Conservation (phyloP, 345 rosid genomes). For the Ceriops zippeliana region DNA sequence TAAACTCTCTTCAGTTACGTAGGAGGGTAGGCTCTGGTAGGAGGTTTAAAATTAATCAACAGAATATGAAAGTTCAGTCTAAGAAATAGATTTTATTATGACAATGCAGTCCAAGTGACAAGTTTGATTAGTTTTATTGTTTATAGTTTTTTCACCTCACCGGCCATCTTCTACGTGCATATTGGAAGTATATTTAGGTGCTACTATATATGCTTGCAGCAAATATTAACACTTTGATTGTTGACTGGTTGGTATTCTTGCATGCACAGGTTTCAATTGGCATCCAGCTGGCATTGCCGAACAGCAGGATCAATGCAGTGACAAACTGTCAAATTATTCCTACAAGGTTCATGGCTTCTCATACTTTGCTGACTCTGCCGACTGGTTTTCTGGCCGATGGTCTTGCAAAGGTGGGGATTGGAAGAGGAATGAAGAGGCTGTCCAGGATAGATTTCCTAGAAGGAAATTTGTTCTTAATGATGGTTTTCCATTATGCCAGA, state of each 20-base stretch:
- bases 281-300: constrained; percentile 33
- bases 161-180: background rate
- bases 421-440: constrained; percentile 80
- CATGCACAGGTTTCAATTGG: constrained; percentile 47
- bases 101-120: no score
- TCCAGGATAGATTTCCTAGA: constrained; percentile 55
- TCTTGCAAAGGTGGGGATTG: constrained; percentile 99
- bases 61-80: no score
- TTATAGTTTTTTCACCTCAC: no score
- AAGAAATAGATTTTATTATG: no score
- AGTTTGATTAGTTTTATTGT: no score
- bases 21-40: no score
- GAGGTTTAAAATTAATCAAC: no score
- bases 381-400: constrained; percentile 78
- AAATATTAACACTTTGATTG: background rate
- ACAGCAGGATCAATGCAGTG: constrained; percentile 30
- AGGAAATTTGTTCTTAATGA: constrained; percentile 83
- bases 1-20: no score
- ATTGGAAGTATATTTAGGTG: background rate
- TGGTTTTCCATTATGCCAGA: constrained; percentile 91
- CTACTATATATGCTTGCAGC: background rate
- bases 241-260: constrained; percentile 13
- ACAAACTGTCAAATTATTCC: constrained; percentile 33
- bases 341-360: constrained; percentile 35
- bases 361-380: constrained; percentile 40